These are phyloP conservation scores for Penicillium sp. DNA, from an alignment of 2,329 filamentous ascomycete species.

Conservation along the genomic window DNA sequence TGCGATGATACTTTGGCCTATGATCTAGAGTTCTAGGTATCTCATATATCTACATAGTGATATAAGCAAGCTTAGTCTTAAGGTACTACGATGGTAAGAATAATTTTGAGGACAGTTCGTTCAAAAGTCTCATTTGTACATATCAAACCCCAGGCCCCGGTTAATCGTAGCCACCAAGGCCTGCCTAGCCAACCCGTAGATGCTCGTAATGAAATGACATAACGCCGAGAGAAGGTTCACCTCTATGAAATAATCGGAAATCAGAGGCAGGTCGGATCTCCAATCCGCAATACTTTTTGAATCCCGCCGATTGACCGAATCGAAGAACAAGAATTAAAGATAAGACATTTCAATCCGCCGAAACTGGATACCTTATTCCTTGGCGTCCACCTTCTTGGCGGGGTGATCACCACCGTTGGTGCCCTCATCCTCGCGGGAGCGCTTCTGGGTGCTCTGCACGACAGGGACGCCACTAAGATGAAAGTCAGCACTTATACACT, in stretches of 20 bases:
- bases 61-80: not conserved
- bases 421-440: slow-evolving; percentile 44
- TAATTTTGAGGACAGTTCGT: not conserved
- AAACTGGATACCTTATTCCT: slow-evolving; percentile 34
- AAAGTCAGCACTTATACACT: slow-evolving; percentile 3
- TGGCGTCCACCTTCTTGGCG: slow-evolving; percentile 51
- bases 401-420: slow-evolving; percentile 40
- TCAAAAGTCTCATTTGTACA: slow-evolving; percentile 12
- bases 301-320: slow-evolving; percentile 17
- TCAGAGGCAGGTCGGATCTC: slow-evolving; percentile 13
- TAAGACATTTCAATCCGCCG: not conserved
- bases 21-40: slow-evolving; percentile 40
- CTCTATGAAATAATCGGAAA: slow-evolving; percentile 19
- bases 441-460: slow-evolving; percentile 49
- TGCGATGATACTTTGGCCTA: slow-evolving; percentile 46
- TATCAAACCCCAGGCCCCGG: slow-evolving; percentile 4
- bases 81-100: not conserved
- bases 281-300: slow-evolving; percentile 28
- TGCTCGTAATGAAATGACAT: slow-evolving; percentile 15
- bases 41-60: not conserved
- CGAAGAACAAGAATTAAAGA: slow-evolving; percentile 20
- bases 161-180: slow-evolving; percentile 1
- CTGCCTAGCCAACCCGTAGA: slow-evolving; percentile 7
- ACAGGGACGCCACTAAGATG: slow-evolving; percentile 45
- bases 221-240: slow-evolving; percentile 24